Base-by-base conservation (phyloP, 2,329 filamentous ascomycete species). In the Fusarium setosum region DNA sequence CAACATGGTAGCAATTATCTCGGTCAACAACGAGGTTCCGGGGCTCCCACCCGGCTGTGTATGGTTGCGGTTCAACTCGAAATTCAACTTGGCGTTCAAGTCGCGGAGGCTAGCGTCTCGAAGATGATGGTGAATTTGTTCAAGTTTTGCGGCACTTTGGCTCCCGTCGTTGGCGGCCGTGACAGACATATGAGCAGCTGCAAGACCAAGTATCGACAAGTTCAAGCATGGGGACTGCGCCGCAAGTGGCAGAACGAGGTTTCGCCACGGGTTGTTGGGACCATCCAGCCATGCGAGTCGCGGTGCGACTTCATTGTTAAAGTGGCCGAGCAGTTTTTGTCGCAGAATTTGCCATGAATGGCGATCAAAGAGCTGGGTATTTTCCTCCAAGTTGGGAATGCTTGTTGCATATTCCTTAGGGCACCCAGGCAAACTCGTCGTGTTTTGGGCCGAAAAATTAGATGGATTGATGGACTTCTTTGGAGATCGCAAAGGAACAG, bases 181-280 rank as follows among this genome's bases (percentile, higher is more conserved):
- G 4, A 56, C 44, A 4, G 44, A 56, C 21, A 56, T 37, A 11
- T 56, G 52, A 11, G 52, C 52, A n/a, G 52, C 52, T n/a, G 52
- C 52, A 1, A 56, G 21, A 0, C 52, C 34, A 4, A 51, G 24
- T 3, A 45, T 56, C 12, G 52, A 50, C 13, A 56, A 26, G 1
- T 12, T 23, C n/a, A 56, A 24, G 11, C 52, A 51, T n/a, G 12
- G 5, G 18, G 52, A 56, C 12, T 32, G 32, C 13, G 31, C 44
- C 2, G 20, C 44, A 11, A 56, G 34, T 5, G 52, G 52, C 15
- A 56, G 24, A 6, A 56, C 44, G 11, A 56, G 34, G 3, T 32
- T 40, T 13, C 52, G 52, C 52, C 52, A 56, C 1, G 44, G 52
- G 9, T 56, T 56, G 13, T 51, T 38, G 2, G 52, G 52, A 1